phyloP scores from a whole-genome alignment of 305 asterid species.

The Fraxinus sp. region DNA sequence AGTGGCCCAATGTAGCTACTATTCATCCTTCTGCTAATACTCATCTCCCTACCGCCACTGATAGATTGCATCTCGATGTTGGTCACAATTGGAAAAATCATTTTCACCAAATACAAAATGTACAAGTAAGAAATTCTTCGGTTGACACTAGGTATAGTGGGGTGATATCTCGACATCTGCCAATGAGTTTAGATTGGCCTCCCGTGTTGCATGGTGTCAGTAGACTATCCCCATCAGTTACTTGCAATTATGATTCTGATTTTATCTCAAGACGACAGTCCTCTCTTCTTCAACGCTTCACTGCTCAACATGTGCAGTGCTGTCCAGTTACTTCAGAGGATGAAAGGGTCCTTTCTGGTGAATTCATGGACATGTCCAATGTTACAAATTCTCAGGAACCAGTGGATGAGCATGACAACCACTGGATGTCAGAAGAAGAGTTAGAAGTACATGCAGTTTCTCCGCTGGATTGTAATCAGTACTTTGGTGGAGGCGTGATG shows the following conservation, averaged over 20 bases:
- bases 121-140: conserved; percentile 71
- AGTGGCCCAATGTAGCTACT: conserved; percentile 88
- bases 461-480: conserved; percentile 86
- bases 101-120: conserved; percentile 70
- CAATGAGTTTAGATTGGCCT: conserved; percentile 92
- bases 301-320: conserved; percentile 54
- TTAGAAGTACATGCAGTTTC: conserved; percentile 72
- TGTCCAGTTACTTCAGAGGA: conserved; percentile 71
- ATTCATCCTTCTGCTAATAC: conserved; percentile 53
- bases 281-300: conserved; percentile 62
- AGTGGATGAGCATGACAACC: conserved; percentile 78
- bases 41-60: conserved; percentile 88
- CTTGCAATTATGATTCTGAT: conserved; percentile 83
- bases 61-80: conserved; percentile 95
- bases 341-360: conserved; percentile 70
- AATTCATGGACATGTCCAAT: conserved; percentile 61
- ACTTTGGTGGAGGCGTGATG: conserved; percentile 99
- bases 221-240: conserved; percentile 64
- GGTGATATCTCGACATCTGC: conserved; percentile 62
- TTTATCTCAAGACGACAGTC: conserved; percentile 80
- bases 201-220: conserved; percentile 72
- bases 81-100: conserved; percentile 86
- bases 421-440: conserved; percentile 97
- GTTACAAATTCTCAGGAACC: conserved; percentile 58
- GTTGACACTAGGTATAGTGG: conserved; percentile 68